These are phyloP conservation scores for Aleurites moluccanus DNA, from an alignment of 441 rosid species.

Conservation along the genomic window DNA sequence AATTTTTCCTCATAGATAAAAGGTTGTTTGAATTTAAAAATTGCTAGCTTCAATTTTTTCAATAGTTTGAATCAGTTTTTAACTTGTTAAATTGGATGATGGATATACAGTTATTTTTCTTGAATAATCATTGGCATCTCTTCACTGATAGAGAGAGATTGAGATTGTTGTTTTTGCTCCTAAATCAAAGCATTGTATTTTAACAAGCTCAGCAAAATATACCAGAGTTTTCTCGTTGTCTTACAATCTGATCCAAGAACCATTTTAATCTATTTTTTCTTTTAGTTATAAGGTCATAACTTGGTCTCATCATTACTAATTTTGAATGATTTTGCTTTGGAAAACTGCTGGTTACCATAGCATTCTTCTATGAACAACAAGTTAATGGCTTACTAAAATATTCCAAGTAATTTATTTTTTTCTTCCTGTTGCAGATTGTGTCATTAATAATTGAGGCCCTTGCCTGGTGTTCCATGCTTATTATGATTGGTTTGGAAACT, in stretches of 20 bases:
- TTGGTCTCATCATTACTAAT: neutral
- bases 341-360: neutral
- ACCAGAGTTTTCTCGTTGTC: conserved; percentile 2
- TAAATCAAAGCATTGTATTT: neutral
- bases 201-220: neutral
- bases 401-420: conserved; percentile 19
- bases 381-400: neutral
- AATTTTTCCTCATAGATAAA: neutral
- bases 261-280: neutral
- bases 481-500: conserved; percentile 77
- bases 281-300: neutral
- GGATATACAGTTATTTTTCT: neutral
- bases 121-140: neutral
- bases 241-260: neutral
- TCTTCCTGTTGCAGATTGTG: conserved; percentile 45
- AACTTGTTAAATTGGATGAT: conserved; percentile 1
- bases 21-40: neutral
- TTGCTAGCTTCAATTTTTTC: neutral
- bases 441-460: conserved; percentile 63
- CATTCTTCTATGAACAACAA: neutral
- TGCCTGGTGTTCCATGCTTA: conserved; percentile 84
- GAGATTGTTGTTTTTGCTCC: neutral
- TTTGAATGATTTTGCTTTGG: neutral
- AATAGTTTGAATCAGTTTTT: neutral
- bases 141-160: neutral